A percentile compares a stretch with the other conserved stretches of the same genome.
Conservation (phyloP, 2,329 filamentous ascomycete genomes). For the Fusarium begoniae region DNA sequence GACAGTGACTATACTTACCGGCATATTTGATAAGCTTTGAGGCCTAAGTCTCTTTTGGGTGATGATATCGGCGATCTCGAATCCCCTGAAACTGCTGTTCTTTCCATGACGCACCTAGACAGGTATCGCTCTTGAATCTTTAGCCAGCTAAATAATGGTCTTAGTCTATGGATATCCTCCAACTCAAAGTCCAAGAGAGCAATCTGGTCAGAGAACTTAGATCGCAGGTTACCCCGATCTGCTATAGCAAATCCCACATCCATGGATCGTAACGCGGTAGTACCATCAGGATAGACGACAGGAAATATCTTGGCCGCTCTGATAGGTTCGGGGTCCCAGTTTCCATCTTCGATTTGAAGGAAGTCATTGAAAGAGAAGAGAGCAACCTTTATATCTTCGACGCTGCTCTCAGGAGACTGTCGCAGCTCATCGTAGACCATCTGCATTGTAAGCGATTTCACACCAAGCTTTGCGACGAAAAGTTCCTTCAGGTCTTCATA, state of each 20-base stretch:
- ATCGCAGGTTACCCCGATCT: constrained; percentile 14
- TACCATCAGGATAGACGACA: neutral
- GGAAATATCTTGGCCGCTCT: constrained; percentile 25
- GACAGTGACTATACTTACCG: neutral
- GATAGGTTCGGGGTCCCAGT: constrained; percentile 15
- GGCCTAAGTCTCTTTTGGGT: constrained; percentile 2
- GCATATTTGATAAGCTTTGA: constrained; percentile 24
- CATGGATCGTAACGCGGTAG: neutral
- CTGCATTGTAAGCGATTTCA: constrained; percentile 20
- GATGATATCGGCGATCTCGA: neutral
- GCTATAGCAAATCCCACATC: constrained; percentile 21
- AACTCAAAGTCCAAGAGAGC: constrained; percentile 27
- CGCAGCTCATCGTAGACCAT: constrained; percentile 33
- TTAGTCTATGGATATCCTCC: constrained; percentile 12
- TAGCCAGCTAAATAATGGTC: constrained; percentile 18
- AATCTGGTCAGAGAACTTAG: constrained; percentile 2
- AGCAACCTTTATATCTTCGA: neutral
- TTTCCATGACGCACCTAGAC: constrained; percentile 15
- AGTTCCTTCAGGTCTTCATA: constrained; percentile 2
- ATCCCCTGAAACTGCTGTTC: neutral
- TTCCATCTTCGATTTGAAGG: neutral
- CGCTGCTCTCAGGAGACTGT: neutral
- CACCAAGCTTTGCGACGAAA: constrained; percentile 19
- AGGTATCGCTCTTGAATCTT: constrained; percentile 9
- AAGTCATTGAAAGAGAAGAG: constrained; percentile 19